Conservation (phyloP, 2,329 filamentous ascomycete genomes). For the Periconia sp. region DNA sequence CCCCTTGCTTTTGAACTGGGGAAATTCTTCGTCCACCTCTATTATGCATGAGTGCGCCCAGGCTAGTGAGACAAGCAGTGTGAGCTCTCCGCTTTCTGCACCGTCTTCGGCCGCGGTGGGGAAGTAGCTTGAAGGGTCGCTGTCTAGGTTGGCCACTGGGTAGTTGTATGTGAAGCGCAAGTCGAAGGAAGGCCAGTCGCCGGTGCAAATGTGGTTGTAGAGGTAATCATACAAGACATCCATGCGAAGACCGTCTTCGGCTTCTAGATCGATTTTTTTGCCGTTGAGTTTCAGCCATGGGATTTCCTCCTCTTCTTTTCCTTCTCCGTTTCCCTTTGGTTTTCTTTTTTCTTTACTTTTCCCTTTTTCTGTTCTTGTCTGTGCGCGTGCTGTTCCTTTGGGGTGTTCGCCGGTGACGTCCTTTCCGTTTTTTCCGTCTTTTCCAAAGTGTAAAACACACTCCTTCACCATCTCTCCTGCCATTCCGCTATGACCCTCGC, state of each 20-base stretch:
- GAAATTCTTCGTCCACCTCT: no score
- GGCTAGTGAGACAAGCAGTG: no score
- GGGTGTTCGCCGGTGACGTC: no score
- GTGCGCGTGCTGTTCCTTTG: neutral
- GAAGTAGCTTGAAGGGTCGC: no score
- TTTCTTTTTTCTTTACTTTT: constrained; percentile 1
- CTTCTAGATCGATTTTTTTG: neutral
- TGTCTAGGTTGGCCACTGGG: no score
- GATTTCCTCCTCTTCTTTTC: neutral
- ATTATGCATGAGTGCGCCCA: no score
- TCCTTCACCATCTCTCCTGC: neutral
- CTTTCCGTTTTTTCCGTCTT: neutral
- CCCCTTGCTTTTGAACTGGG: no score
- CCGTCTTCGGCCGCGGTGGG: no score
- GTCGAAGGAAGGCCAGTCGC: no score
- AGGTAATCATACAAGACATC: neutral
- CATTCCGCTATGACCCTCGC: neutral
- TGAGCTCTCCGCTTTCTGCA: no score
- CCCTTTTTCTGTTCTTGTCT: neutral
- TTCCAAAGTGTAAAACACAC: neutral
- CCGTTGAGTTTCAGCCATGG: constrained; percentile 1
- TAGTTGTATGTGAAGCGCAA: no score
- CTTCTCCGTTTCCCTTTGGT: neutral
- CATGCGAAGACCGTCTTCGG: neutral
- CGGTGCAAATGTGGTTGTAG: neutral